Evolutionary conservation across 148 eudicot genomes (phyloP).

Genomic region (Nyssa sinensis): DNA sequence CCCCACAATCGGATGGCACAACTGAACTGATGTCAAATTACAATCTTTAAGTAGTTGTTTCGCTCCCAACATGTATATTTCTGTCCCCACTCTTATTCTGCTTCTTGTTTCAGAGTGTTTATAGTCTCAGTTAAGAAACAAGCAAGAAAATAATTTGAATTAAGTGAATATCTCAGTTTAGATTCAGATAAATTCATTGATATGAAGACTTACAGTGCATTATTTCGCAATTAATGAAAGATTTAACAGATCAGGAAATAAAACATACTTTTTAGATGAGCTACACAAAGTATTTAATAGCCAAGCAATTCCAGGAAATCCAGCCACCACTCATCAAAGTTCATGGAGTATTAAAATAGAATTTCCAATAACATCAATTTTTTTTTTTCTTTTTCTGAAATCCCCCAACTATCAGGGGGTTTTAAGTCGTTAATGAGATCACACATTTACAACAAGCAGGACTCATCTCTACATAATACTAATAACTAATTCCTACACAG

Average conservation of each 20-base stretch:
- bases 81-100: not conserved
- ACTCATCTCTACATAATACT: constrained; percentile 30
- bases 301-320: constrained; percentile 4
- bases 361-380: constrained; percentile 15
- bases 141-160: not conserved
- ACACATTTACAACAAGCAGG: constrained; percentile 40
- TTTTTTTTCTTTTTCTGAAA: not conserved
- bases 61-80: not conserved
- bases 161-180: not conserved
- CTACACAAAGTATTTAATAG: not conserved
- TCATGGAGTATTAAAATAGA: not conserved
- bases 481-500: constrained; percentile 7
- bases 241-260: no score
- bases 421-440: constrained; percentile 23
- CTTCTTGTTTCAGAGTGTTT: not conserved
- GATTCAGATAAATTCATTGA: not conserved
- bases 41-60: no score
- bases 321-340: not conserved
- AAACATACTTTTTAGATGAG: not conserved
- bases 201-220: no score
- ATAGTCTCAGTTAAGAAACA: not conserved
- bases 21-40: not conserved
- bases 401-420: constrained; percentile 7
- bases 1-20: not conserved
- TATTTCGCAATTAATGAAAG: no score